Evolutionary conservation across 352 stramenopile species (phyloP), one percentile per base, ranked within the genome.

Genomic region (Albugo candida): DNA sequence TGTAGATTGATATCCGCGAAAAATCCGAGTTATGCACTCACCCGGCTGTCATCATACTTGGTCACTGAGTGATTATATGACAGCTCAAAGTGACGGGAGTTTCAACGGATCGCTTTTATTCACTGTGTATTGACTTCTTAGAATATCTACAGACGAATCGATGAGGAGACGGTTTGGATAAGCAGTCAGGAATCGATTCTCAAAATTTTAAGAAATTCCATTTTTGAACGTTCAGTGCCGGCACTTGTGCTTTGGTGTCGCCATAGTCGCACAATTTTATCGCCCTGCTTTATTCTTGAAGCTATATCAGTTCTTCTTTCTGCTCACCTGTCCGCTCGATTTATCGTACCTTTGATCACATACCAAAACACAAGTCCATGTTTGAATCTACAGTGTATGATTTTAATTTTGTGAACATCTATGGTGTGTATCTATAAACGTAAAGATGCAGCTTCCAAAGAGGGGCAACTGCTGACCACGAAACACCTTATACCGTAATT

Each of bases 361-460:
- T 13, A 55, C 54, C 53, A 31, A 3, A 31, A 59, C 36, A 49
- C 45, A 56, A 11, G 48, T 83, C 69, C 47, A 70, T 84, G 51
- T 70, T 80, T 67, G 68, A 36, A 84, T 75, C 13, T 61, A 51
- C 1, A 59, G 67, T 79, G 56, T 44, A 53, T 24, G 38, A 10
- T 43, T 10, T 35, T 6, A 39, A 21, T 43, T 43, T 8, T 43
- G 2, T 43, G 8, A 3, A 24, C 38, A 8, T 43, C 8, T 43
- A 43, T 24, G 19, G 17, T 8, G 8, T 10, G 38, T 43, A 43
- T 43, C 17, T 43, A 91, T 60, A n/a, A 61, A 87, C 60, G 79
- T 91, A 65, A 66, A 86, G 53, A 70, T 86, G 59, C 74, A 83
- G 56, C 60, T 91, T n/a, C 81, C 78, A 45, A 61, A 81, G 83